phyloP scores from a whole-genome alignment of 345 rosid genomes.

The Salix exigua region DNA sequence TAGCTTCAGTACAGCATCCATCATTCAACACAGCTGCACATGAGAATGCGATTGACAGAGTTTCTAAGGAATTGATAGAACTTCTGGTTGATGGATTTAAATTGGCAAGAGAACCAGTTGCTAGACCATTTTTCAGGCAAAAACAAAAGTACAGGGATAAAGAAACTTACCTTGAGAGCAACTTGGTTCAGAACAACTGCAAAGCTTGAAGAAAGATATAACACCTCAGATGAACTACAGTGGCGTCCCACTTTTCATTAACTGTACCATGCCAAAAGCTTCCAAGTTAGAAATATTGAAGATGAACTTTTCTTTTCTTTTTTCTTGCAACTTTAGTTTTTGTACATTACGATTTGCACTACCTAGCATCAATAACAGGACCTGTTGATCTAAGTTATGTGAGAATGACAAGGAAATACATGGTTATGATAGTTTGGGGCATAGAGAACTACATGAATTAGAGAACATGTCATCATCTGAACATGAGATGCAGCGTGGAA shows the following conservation, averaged over 20 bases:
- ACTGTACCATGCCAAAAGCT: background rate
- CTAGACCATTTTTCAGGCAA: background rate
- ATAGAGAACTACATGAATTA: background rate
- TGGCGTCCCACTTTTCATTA: background rate
- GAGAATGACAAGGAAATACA: background rate
- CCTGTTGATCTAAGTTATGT: background rate
- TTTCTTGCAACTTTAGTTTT: background rate
- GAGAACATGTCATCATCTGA: background rate
- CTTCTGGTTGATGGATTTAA: background rate
- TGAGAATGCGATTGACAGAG: background rate
- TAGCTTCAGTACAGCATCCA: background rate
- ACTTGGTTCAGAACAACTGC: background rate
- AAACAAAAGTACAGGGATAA: background rate
- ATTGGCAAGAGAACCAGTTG: too few relatives aligned
- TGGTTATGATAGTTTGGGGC: background rate
- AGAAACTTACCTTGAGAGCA: background rate
- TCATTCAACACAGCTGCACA: background rate
- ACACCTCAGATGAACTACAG: background rate
- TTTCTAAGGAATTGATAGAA: background rate
- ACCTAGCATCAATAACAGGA: background rate
- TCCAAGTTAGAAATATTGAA: background rate
- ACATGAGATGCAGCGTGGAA: background rate
- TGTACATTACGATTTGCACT: background rate
- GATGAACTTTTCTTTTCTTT: background rate
- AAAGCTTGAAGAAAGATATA: background rate